Evolutionary conservation across 495 filamentous ascomycete species (phyloP).

Genomic region (Lophiostoma macrostomum): DNA sequence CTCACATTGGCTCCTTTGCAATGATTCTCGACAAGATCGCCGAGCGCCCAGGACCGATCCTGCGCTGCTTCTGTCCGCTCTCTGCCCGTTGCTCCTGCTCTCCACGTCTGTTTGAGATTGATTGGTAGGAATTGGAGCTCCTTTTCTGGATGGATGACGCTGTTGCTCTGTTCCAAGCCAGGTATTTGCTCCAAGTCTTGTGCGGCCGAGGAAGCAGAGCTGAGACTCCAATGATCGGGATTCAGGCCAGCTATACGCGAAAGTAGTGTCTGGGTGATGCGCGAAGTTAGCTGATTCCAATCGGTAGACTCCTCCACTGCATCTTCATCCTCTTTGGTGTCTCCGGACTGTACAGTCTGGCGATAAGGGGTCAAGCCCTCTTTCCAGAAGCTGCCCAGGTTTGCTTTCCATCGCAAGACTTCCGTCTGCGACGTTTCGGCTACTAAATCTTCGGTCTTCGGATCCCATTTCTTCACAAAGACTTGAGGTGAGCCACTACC

Average conservation of each 20-base stretch:
- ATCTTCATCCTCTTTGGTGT: constrained; percentile 18
- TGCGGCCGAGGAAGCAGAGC: constrained; percentile 46
- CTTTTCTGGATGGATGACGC: constrained; percentile 30
- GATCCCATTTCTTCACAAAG: constrained; percentile 60
- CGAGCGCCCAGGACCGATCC: constrained; percentile 69
- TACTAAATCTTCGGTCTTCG: constrained; percentile 37
- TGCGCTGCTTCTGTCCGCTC: constrained; percentile 69
- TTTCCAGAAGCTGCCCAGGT: constrained; percentile 46
- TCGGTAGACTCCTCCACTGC: constrained; percentile 36
- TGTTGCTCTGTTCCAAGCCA: constrained; percentile 36
- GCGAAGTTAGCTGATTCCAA: constrained; percentile 49
- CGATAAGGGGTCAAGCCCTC: constrained; percentile 46
- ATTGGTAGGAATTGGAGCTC: constrained; percentile 55
- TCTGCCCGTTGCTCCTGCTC: constrained; percentile 63
- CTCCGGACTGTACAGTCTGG: constrained; percentile 26
- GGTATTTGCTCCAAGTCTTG: constrained; percentile 47
- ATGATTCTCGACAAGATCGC: constrained; percentile 47
- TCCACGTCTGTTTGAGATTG: constrained; percentile 60
- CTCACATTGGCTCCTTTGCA: constrained; percentile 16
- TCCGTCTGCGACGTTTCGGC: constrained; percentile 35
- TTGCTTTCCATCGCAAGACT: constrained; percentile 40
- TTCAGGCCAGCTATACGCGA: constrained; percentile 48
- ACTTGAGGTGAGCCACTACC: constrained; percentile 39
- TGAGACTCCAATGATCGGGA: constrained; percentile 51
- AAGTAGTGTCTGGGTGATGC: constrained; percentile 49